Evolutionary conservation across 2,329 filamentous ascomycete species (phyloP).

Genomic region (Sodiomyces alkalinus): DNA sequence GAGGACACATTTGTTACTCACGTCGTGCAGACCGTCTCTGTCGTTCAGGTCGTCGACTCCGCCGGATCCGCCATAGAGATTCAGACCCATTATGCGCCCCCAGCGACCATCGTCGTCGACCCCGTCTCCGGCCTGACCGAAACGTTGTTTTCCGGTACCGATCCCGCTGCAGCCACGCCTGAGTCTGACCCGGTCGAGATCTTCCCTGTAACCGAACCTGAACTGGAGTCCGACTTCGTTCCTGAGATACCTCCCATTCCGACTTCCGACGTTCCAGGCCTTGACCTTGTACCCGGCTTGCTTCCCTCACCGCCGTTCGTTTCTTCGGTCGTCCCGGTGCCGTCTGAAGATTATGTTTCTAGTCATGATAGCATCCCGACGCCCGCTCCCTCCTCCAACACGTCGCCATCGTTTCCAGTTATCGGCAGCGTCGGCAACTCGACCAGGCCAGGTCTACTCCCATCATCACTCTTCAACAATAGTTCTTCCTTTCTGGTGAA

Average conservation of each 20-base stretch:
- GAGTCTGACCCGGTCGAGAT: background rate
- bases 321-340: background rate
- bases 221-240: background rate
- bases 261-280: background rate
- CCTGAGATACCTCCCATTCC: background rate
- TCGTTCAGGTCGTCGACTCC: conserved; percentile 36
- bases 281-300: background rate
- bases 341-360: background rate
- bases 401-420: background rate
- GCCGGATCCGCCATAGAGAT: conserved; percentile 27
- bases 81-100: conserved; percentile 24
- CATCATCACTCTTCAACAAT: too few species aligned
- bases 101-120: conserved; percentile 22
- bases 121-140: conserved; percentile 21
- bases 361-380: conserved; percentile 1
- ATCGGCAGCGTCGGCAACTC: conserved; percentile 1
- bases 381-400: conserved; percentile 1
- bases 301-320: background rate
- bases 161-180: background rate
- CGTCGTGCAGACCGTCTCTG: conserved; percentile 38
- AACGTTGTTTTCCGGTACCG: conserved; percentile 1
- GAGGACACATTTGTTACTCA: conserved; percentile 20
- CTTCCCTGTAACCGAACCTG: background rate
- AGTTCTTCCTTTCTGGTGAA: conserved; percentile 1
- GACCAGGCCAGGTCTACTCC: background rate